phyloP scores from a whole-genome alignment of 1,284 basidiomycete genomes.

The Trichosporon sp. region DNA sequence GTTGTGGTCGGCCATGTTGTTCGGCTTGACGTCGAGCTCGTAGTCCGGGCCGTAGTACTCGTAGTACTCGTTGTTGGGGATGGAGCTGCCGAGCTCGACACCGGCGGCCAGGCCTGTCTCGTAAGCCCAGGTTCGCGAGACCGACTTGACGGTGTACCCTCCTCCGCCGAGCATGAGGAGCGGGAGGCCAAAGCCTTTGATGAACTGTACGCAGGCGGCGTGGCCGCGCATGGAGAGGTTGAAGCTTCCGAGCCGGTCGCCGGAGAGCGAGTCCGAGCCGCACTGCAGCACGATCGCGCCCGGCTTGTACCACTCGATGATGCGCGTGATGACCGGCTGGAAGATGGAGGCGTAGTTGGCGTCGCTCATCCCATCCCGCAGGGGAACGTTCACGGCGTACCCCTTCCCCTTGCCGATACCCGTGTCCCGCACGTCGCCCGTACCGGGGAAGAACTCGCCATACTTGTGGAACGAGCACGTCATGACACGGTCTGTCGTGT shows the following conservation, averaged over 20 bases:
- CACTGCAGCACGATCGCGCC: slow-evolving; percentile 97
- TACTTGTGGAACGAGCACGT: slow-evolving; percentile 98
- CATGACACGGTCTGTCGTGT: slow-evolving; percentile 98
- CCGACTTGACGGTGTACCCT: slow-evolving; percentile 98
- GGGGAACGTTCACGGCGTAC: slow-evolving; percentile 91
- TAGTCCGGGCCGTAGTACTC: slow-evolving; percentile 99
- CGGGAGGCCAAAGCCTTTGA: slow-evolving; percentile 94
- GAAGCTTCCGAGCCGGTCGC: slow-evolving; percentile 93
- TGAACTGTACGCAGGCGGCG: slow-evolving; percentile 94
- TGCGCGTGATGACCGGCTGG: slow-evolving; percentile 89
- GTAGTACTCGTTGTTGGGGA: slow-evolving; percentile 97
- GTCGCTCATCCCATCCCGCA: slow-evolving; percentile 94
- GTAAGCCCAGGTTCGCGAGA: slow-evolving; percentile 95
- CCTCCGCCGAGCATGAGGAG: slow-evolving; percentile 92
- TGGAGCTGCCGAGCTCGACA: slow-evolving; percentile 85
- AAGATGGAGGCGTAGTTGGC: slow-evolving; percentile 95
- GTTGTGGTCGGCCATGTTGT: slow-evolving; percentile 96
- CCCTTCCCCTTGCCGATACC: slow-evolving; percentile 91
- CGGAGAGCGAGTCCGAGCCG: slow-evolving; percentile 96
- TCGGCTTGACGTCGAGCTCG: slow-evolving; percentile 91
- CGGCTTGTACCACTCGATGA: slow-evolving; percentile 95
- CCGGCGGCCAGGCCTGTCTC: slow-evolving; percentile 97
- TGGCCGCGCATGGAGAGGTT: slow-evolving; percentile 99
- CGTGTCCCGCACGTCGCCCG: slow-evolving; percentile 90
- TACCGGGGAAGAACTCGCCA: slow-evolving; percentile 98